phyloP scores from a whole-genome alignment of 116 monocot species.

The Phalaenopsis hybrid region DNA sequence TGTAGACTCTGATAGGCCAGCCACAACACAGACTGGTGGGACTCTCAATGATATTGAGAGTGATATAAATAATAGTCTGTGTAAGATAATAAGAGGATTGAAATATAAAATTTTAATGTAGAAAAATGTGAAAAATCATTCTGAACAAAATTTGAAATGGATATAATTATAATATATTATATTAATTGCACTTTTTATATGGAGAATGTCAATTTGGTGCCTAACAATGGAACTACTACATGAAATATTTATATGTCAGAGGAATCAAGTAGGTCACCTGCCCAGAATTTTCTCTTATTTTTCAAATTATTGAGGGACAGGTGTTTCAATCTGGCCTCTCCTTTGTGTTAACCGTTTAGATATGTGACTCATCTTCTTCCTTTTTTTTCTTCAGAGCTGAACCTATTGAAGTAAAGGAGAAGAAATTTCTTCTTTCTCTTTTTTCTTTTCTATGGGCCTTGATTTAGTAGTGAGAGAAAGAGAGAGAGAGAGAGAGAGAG shows the following conservation, averaged over 20 bases:
- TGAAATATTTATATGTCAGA: not conserved
- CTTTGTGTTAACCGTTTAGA: not conserved
- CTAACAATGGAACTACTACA: not conserved
- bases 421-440: too few species aligned
- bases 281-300: not conserved
- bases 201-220: not conserved
- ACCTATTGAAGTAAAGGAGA: too few species aligned
- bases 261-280: conserved; percentile 1
- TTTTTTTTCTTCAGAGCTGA: too few species aligned
- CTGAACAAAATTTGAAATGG: too few species aligned
- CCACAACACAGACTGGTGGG: not conserved
- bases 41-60: too few species aligned
- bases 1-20: not conserved
- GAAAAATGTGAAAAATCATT: too few species aligned
- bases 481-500: too few species aligned
- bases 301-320: not conserved
- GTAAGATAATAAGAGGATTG: too few species aligned
- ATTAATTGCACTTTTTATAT: not conserved
- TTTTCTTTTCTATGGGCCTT: too few species aligned
- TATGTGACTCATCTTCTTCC: not conserved
- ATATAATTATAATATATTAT: too few species aligned
- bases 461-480: too few species aligned
- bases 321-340: not conserved
- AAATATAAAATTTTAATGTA: not conserved
- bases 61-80: too few species aligned